Percentiles rank a stretch among this genome's conserved stretches.
phyloP scores from a whole-genome alignment of 208 protist genomes.

The Acanthamoeba sp. region DNA sequence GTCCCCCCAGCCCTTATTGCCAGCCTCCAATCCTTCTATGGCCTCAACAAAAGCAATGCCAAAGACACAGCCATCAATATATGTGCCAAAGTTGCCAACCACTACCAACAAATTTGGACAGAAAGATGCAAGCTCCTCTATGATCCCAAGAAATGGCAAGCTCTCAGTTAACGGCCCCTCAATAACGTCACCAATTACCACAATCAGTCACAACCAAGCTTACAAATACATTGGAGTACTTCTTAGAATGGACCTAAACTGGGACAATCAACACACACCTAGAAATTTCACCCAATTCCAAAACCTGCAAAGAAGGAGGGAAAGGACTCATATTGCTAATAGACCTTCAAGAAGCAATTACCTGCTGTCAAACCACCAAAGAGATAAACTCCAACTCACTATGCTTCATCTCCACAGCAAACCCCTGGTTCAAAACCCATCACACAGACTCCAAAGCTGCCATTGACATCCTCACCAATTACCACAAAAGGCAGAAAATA shows the following conservation, averaged over 20 bases:
- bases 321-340: neutral
- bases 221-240: neutral
- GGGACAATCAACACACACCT: neutral
- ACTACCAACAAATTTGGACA: too few species aligned
- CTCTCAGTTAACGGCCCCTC: too few species aligned
- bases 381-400: too few species aligned
- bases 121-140: too few species aligned
- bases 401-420: too few species aligned
- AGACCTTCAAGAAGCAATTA: neutral
- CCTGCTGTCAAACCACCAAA: too few species aligned
- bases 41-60: too few species aligned
- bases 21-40: too few species aligned
- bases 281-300: neutral
- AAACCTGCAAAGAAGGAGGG: neutral
- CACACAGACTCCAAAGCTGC: neutral
- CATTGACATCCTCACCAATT: neutral
- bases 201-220: neutral
- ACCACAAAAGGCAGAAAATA: neutral
- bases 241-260: neutral
- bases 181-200: neutral
- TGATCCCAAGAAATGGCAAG: too few species aligned
- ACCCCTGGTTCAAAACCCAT: neutral
- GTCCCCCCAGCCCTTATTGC: too few species aligned
- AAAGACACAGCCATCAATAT: too few species aligned
- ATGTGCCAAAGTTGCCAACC: too few species aligned